phyloP scores from a whole-genome alignment of 768 basidiomycete species.

The Coprinellus aureogranulatus region DNA sequence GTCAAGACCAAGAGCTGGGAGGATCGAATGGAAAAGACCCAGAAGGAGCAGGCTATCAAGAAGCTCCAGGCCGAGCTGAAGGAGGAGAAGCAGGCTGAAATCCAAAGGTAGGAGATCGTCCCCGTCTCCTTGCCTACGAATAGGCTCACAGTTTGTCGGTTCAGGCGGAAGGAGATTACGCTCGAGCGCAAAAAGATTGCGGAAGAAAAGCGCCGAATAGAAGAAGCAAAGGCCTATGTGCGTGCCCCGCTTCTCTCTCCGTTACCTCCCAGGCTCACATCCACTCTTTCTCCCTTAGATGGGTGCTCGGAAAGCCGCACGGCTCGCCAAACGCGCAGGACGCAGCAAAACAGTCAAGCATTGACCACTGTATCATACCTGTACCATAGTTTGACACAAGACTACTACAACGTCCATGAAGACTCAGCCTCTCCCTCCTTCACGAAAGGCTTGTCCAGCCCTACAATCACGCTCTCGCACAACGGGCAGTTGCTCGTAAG shows the following conservation, averaged over 20 bases:
- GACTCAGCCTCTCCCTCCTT: slow-evolving; percentile 73
- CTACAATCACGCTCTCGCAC: slow-evolving; percentile 85
- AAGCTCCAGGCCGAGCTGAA: slow-evolving; percentile 70
- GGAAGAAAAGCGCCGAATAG: slow-evolving; percentile 67
- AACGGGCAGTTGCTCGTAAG: slow-evolving; percentile 88
- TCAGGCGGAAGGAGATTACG: slow-evolving; percentile 66
- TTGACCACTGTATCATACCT: slow-evolving; percentile 31
- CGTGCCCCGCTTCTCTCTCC: slow-evolving; percentile 11
- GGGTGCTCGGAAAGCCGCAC: slow-evolving; percentile 75
- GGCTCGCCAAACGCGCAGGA: slow-evolving; percentile 69
- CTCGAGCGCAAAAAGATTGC: slow-evolving; percentile 67
- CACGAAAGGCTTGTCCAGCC: slow-evolving; percentile 85
- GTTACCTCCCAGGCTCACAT: slow-evolving; percentile 3
- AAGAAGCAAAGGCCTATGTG: slow-evolving; percentile 66
- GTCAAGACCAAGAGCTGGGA: slow-evolving; percentile 68
- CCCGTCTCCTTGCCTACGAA: background rate
- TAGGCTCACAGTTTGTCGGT: slow-evolving; percentile 5
- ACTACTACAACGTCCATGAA: slow-evolving; percentile 66
- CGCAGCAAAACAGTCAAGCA: slow-evolving; percentile 80
- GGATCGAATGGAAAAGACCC: slow-evolving; percentile 66
- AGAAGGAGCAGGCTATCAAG: slow-evolving; percentile 66
- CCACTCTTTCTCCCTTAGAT: slow-evolving; percentile 46
- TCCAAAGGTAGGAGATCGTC: slow-evolving; percentile 49
- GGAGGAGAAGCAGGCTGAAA: slow-evolving; percentile 72
- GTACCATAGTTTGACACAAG: slow-evolving; percentile 10